These are phyloP conservation scores for Senna siamea DNA, from an alignment of 306 rosid genomes.

Conservation along the genomic window DNA sequence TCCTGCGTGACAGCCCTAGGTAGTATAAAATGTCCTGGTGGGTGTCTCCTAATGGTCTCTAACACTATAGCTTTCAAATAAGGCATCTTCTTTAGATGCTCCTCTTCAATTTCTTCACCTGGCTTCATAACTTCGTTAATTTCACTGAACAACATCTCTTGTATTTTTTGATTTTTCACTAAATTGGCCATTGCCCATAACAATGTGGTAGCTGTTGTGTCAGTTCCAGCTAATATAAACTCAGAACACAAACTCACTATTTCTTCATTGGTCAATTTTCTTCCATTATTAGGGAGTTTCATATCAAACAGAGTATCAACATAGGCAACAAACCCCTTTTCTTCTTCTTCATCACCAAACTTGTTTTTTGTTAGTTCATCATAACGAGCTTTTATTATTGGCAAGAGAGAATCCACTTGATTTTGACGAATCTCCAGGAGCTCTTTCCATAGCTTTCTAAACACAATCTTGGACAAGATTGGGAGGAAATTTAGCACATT, in stretches of 20 bases:
- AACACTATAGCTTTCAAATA: slow-evolving; percentile 56
- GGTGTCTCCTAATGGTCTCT: slow-evolving; percentile 57
- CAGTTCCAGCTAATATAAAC: slow-evolving; percentile 58
- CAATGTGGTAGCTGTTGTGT: slow-evolving; percentile 53
- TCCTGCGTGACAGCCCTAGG: slow-evolving; percentile 59
- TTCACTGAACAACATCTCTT: slow-evolving; percentile 51
- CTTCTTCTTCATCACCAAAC: not conserved
- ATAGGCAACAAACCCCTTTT: slow-evolving; percentile 38
- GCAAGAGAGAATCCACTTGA: slow-evolving; percentile 43
- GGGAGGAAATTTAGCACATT: slow-evolving; percentile 55
- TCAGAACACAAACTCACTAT: slow-evolving; percentile 56
- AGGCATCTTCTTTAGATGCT: slow-evolving; percentile 52
- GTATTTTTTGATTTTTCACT: slow-evolving; percentile 53
- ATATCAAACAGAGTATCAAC: slow-evolving; percentile 56
- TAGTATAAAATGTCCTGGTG: slow-evolving; percentile 57
- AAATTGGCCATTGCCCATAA: slow-evolving; percentile 61
- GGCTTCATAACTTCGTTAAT: slow-evolving; percentile 39
- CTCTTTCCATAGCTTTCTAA: slow-evolving; percentile 47
- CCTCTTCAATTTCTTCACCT: slow-evolving; percentile 53
- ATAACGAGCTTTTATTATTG: slow-evolving; percentile 53
- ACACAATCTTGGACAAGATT: slow-evolving; percentile 45
- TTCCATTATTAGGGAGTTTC: slow-evolving; percentile 39
- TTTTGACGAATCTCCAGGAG: slow-evolving; percentile 40
- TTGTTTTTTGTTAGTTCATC: slow-evolving; percentile 15
- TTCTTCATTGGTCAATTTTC: slow-evolving; percentile 42